A percentile compares a stretch with the other conserved stretches of the same genome.
These are phyloP conservation scores for Penicillium expansum DNA, from an alignment of 2,329 filamentous ascomycete genomes.

Conservation along the genomic window DNA sequence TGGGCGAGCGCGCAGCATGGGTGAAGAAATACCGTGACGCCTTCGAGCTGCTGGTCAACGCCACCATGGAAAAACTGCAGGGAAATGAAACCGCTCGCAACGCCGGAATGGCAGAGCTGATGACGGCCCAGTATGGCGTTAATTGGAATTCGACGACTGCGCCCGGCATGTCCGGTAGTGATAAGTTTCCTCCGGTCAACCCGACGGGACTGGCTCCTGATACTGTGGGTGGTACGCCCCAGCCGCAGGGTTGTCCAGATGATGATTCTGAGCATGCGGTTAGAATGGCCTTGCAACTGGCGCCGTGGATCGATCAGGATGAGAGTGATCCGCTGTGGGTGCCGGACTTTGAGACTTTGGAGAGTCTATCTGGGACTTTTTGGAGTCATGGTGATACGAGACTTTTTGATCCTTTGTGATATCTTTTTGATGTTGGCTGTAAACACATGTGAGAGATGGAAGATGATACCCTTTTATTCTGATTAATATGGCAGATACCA, in stretches of 20 bases:
- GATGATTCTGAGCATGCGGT: conserved; percentile 35
- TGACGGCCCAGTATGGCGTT: conserved; percentile 36
- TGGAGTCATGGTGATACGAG: conserved; percentile 30
- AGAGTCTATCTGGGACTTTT: conserved; percentile 31
- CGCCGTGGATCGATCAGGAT: conserved; percentile 42
- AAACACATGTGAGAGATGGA: neutral
- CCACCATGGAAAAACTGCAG: conserved; percentile 48
- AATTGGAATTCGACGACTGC: conserved; percentile 10
- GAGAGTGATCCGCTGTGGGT: conserved; percentile 39
- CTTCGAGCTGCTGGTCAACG: conserved; percentile 49
- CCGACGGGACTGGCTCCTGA: conserved; percentile 14
- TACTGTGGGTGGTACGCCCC: neutral
- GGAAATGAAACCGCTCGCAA: conserved; percentile 36
- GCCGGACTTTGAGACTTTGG: conserved; percentile 39
- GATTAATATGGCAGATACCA: no score
- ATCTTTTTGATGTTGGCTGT: neutral
- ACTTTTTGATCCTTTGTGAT: conserved; percentile 31
- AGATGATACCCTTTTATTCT: neutral
- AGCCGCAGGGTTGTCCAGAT: conserved; percentile 15
- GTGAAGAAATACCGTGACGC: conserved; percentile 50
- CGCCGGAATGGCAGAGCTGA: conserved; percentile 41
- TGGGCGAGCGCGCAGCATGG: conserved; percentile 50
- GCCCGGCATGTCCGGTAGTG: conserved; percentile 17
- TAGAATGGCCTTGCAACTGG: conserved; percentile 39
- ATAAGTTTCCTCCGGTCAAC: conserved; percentile 14